A percentile compares a stretch with the other conserved stretches of the same genome.
Conservation (phyloP, 495 filamentous ascomycete species). For the Penicillium egyptiacum region DNA sequence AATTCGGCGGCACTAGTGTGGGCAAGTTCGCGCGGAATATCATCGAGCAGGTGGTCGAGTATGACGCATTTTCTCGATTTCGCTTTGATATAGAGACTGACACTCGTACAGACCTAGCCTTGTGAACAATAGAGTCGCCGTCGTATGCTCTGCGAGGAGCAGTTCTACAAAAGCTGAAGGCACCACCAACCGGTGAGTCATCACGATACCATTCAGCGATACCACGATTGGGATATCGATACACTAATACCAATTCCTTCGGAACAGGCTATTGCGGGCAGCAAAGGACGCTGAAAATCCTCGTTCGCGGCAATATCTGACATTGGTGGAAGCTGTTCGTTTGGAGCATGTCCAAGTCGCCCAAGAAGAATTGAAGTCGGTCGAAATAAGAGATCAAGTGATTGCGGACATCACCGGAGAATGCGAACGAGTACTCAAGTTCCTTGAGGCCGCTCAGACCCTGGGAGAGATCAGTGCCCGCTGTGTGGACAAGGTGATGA, state of each 20-base stretch:
- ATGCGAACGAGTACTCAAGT: constrained; percentile 60
- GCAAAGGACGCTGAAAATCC: constrained; percentile 67
- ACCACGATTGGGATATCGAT: neutral
- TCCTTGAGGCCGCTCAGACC: constrained; percentile 59
- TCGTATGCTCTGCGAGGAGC: constrained; percentile 92
- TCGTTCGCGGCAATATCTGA: constrained; percentile 60
- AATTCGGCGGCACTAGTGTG: constrained; percentile 77
- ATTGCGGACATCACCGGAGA: constrained; percentile 66
- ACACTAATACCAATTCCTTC: constrained; percentile 8
- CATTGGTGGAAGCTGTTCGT: constrained; percentile 71
- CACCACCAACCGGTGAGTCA: constrained; percentile 88
- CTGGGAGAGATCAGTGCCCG: constrained; percentile 72
- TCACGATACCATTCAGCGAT: constrained; percentile 4
- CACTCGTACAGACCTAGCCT: constrained; percentile 59
- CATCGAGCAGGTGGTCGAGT: constrained; percentile 73
- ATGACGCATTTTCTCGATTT: constrained; percentile 23
- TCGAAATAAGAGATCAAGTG: constrained; percentile 57
- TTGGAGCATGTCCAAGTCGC: constrained; percentile 71
- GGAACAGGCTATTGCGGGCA: constrained; percentile 60
- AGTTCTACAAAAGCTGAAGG: constrained; percentile 87
- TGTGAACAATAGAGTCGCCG: constrained; percentile 66
- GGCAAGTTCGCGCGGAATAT: constrained; percentile 71
- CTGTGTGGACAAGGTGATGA: constrained; percentile 86
- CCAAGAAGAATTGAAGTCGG: constrained; percentile 57
- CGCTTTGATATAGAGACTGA: constrained; percentile 10